phyloP scores from a whole-genome alignment of 2,329 filamentous ascomycete genomes.

The Fusarium guadeloupense region DNA sequence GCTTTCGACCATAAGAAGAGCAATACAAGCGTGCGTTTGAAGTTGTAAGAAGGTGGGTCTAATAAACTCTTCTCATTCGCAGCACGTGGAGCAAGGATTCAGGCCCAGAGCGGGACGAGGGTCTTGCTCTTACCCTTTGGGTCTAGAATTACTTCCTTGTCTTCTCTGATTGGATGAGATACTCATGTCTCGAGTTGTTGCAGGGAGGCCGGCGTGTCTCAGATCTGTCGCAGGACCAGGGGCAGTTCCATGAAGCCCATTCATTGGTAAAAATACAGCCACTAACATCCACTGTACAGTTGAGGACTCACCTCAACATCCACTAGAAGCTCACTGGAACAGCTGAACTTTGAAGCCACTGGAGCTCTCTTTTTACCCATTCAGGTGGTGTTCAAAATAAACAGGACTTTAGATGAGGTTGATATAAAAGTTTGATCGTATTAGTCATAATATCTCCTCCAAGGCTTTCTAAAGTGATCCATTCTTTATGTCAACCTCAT shows the following conservation, averaged over 20 bases:
- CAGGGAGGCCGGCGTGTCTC: slow-evolving; percentile 48
- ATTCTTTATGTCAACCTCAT: too few species aligned
- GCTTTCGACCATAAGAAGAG: slow-evolving; percentile 23
- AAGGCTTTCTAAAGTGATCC: too few species aligned
- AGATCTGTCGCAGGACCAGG: slow-evolving; percentile 55
- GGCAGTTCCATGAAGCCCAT: slow-evolving; percentile 7
- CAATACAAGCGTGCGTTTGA: slow-evolving; percentile 43
- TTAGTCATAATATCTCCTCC: too few species aligned
- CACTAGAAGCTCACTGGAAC: slow-evolving; percentile 34
- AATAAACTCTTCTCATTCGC: slow-evolving; percentile 38
- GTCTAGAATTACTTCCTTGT: slow-evolving; percentile 26
- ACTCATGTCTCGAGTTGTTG: slow-evolving; percentile 18
- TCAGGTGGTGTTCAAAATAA: too few species aligned
- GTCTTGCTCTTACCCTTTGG: slow-evolving; percentile 37
- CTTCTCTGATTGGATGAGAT: slow-evolving; percentile 23
- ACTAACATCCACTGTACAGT: slow-evolving; percentile 15
- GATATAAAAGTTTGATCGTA: too few species aligned
- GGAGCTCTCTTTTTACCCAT: neutral
- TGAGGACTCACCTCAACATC: slow-evolving; percentile 9
- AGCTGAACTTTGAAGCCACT: slow-evolving; percentile 2
- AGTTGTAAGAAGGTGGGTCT: slow-evolving; percentile 36
- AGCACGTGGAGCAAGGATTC: slow-evolving; percentile 18
- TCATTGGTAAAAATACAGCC: slow-evolving; percentile 9
- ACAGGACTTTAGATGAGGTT: too few species aligned
- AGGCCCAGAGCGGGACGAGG: slow-evolving; percentile 37